Base-by-base conservation (phyloP, 768 basidiomycete genomes). In the Tulasnella calospora region DNA sequence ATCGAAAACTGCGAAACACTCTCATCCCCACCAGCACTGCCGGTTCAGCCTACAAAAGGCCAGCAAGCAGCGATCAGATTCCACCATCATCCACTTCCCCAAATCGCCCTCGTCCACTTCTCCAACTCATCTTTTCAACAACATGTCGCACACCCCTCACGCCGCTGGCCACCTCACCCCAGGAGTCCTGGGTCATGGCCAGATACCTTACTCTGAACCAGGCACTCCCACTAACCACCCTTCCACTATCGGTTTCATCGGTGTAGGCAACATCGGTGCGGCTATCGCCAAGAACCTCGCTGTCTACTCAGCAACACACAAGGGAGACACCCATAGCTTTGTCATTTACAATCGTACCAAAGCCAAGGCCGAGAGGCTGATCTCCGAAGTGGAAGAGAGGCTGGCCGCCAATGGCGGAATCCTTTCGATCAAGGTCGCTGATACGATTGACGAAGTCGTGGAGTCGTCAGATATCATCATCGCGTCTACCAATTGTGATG, bases 211-310 rank as follows among this genome's bases (percentile, higher is more conserved):
- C 71, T 78, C 77, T 10, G 44, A 23, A 33, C 77, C 77, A 10
- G 71, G 71, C 23, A 73, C 77, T 15, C 77, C 77, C 12, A 5
- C 19, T 15, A 41, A 15, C 13, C 40, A 47, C 35, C 36, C 83
- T 12, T 82, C 83, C 57, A 86, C 85, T 80, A 82, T 90, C 80
- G 90, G 89, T 2, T 88, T 87, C 82, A 82, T 85, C 73, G 86
- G 86, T 36, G 80, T 86, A 10, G 85, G 85, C 1, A 83, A 82
- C 72, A 82, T 81, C 80, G 94, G 92, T 13, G 89, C 87, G 81
- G 83, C 86, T 27, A 95, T 96, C 92, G 92, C 92, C 8, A 87
- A 88, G 47, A 97, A 96, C 83, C 87, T 97, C 44, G 93, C 92
- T 44, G 89, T 84, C 61, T 85, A 88, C 80, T 86, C 84, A 69